Base-by-base conservation (phyloP, 2,329 filamentous ascomycete genomes). In the Neospermospora avenae region DNA sequence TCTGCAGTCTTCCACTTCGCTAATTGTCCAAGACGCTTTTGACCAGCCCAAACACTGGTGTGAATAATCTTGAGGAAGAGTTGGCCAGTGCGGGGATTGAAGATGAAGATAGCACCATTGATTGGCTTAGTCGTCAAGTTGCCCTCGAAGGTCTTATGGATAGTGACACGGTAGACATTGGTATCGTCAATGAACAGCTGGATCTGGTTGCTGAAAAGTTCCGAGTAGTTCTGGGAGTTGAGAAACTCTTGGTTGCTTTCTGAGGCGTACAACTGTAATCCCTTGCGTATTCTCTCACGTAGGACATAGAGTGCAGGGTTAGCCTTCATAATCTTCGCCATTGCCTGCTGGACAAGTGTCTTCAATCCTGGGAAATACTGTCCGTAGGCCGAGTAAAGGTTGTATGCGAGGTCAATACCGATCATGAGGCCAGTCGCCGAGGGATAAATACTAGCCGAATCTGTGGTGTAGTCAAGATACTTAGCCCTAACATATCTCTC, bases 1-100 rank as follows among this genome's bases (percentile, higher is more conserved):
- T 99, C 95, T 1, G 95, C 95, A 16, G 95, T 99, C 83, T 99
- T 99, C 95, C 95, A 99, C 74, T 99, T 99, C 49, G 95, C 95
- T 67, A 99, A 79, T 76, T 99, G 95, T 67, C 96, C 96, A 34
- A 99, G 85, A 90, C 95, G 96, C 77, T 99, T 99, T 77, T 99
- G 95, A 57, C 95, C 95, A 55, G 95, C 95, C 95, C 95, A 99
- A 28, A 99, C 96, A 72, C 93, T 97, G 1, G 95, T 99, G 77
- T 99, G 96, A 67, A 99, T 99, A 69, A 99, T 98, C 83, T 99
- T 99, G 73, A 99, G 77, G 85, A 99, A 99, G 41, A 99, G 78
- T 72, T 99, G 95, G 54, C 95, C 95, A 55, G 95, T 99, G 60
- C 93, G 86, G n/a, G 96, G 95, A 74, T 99, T 99, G 84, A 99